phyloP scores from a whole-genome alignment of 352 stramenopile genomes.

The Globisporangium uncinulatum region DNA sequence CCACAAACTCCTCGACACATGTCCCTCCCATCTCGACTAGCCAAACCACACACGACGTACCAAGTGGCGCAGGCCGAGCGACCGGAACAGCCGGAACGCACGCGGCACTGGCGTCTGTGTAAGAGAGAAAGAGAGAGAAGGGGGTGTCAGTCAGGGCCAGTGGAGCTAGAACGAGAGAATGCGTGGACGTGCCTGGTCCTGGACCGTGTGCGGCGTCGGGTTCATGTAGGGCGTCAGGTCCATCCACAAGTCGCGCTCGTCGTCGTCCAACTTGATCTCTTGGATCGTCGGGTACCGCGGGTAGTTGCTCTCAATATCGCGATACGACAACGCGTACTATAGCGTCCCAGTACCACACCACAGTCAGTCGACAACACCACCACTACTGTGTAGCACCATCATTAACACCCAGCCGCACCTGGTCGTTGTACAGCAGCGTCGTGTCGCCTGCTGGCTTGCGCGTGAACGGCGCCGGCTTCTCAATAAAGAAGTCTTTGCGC shows the following conservation, averaged over 20 bases:
- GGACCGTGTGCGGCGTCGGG: conserved; percentile 94
- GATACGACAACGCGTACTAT: conserved; percentile 70
- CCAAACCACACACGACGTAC: conserved; percentile 17
- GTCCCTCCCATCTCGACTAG: background rate
- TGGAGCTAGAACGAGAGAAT: too few species aligned
- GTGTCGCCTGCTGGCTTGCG: conserved; percentile 28
- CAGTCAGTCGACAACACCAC: too few species aligned
- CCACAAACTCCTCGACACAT: too few species aligned
- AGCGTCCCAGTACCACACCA: conserved; percentile 3
- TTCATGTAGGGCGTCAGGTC: conserved; percentile 98
- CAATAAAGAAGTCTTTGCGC: conserved; percentile 49
- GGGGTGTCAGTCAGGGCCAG: too few species aligned
- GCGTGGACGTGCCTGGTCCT: conserved; percentile 81
- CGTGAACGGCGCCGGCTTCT: conserved; percentile 73
- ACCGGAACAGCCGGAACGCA: conserved; percentile 96
- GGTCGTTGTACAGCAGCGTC: too few species aligned
- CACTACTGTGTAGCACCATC: conserved; percentile 15
- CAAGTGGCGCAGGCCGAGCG: conserved; percentile 95
- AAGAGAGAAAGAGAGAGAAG: background rate
- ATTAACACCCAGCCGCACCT: too few species aligned
- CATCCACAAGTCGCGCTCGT: conserved; percentile 87
- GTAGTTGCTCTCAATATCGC: conserved; percentile 81
- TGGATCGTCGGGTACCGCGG: conserved; percentile 66
- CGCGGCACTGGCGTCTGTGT: conserved; percentile 86
- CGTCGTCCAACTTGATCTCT: conserved; percentile 37